Percentiles rank a stretch among this genome's conserved stretches.
phyloP scores from a whole-genome alignment of 306 rosid species.

The Erythrophleum fordii region DNA sequence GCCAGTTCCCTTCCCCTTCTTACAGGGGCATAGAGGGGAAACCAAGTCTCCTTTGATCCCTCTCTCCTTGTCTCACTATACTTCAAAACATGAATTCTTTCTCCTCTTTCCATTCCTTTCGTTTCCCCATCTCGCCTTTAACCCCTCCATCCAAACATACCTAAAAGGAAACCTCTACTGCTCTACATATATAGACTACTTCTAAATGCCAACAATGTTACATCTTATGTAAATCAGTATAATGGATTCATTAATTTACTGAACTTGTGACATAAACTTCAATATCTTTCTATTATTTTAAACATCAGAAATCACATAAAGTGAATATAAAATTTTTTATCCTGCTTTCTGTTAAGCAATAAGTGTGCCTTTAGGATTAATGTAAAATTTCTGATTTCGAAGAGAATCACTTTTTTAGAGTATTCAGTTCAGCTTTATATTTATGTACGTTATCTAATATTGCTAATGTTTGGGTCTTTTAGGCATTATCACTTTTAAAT shows the following conservation, averaged over 20 bases:
- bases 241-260: not conserved
- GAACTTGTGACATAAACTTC: too few relatives aligned
- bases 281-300: not conserved
- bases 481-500: not conserved
- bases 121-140: too few relatives aligned
- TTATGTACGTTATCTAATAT: not conserved
- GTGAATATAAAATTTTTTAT: not conserved
- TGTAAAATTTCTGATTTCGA: not conserved
- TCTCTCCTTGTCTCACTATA: too few relatives aligned
- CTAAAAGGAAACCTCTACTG: too few relatives aligned
- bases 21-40: not conserved
- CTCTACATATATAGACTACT: not conserved
- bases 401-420: not conserved
- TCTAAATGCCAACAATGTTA: too few relatives aligned
- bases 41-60: not conserved
- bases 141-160: too few relatives aligned
- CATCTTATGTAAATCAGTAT: too few relatives aligned
- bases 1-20: not conserved
- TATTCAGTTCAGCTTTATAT: not conserved
- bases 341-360: not conserved
- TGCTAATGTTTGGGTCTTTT: not conserved
- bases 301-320: not conserved
- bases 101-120: too few relatives aligned
- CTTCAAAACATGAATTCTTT: too few relatives aligned
- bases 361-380: not conserved